Conservation (phyloP, 768 basidiomycete species). For the Panaeolus papilionaceus region DNA sequence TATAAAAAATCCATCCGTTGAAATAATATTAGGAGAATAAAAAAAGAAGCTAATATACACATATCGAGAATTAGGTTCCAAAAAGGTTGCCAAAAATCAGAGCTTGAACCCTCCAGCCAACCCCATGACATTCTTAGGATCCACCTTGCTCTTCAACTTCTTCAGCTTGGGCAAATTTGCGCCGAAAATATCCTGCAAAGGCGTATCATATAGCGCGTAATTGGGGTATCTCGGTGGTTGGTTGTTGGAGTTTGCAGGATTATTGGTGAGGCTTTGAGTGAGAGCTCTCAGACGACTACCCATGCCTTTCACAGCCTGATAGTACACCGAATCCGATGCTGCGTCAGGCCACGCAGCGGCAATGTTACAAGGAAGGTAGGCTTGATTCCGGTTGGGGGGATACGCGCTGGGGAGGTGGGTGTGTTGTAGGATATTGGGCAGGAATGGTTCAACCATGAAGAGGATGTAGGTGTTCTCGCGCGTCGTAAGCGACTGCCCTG, state of each 20-base stretch:
- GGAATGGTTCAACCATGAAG: conserved; percentile 53
- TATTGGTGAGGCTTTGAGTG: conserved; percentile 17
- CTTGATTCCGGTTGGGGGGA: conserved; percentile 39
- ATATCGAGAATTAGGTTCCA: too few species aligned
- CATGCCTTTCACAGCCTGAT: conserved; percentile 42
- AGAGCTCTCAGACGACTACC: conserved; percentile 41
- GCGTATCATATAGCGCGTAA: conserved; percentile 13
- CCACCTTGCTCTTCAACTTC: conserved; percentile 49
- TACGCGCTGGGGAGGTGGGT: conserved; percentile 46
- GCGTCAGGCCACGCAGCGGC: conserved; percentile 31
- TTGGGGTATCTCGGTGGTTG: conserved; percentile 14
- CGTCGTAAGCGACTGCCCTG: conserved; percentile 16
- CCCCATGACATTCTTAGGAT: conserved; percentile 67
- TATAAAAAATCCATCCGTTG: too few species aligned
- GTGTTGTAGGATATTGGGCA: conserved; percentile 46
- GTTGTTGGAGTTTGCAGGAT: too few species aligned
- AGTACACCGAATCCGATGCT: conserved; percentile 32
- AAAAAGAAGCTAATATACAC: too few species aligned
- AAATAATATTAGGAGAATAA: not conserved
- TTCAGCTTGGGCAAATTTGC: conserved; percentile 30
- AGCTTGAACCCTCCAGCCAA: conserved; percentile 44
- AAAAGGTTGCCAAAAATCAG: not conserved
- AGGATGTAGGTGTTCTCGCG: conserved; percentile 36
- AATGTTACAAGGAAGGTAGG: conserved; percentile 36
- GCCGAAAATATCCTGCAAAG: not conserved